phyloP scores from a whole-genome alignment of 108 stramenopile species.

The Skeletonema costatum region DNA sequence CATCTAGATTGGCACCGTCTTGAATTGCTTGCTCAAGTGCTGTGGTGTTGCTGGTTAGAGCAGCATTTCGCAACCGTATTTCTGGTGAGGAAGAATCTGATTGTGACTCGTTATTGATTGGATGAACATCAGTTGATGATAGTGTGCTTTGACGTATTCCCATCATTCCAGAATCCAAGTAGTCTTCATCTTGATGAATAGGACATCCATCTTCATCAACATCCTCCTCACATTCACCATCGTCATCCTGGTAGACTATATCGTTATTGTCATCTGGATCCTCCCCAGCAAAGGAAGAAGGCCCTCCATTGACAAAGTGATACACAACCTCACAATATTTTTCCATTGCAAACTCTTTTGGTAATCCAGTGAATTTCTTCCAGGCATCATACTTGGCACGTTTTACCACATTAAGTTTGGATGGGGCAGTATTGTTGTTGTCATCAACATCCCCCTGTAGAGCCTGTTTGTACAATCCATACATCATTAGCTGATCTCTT shows the following conservation, averaged over 20 bases:
- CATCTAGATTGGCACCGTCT: slow-evolving; percentile 45
- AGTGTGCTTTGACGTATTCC: slow-evolving; percentile 42
- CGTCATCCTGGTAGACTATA: slow-evolving; percentile 39
- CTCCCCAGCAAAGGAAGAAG: slow-evolving; percentile 15
- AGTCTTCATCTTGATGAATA: slow-evolving; percentile 40
- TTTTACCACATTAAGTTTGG: slow-evolving; percentile 62
- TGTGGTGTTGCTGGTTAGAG: slow-evolving; percentile 42
- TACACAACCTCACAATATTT: slow-evolving; percentile 72
- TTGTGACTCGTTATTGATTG: slow-evolving; percentile 16
- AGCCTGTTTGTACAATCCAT: slow-evolving; percentile 91
- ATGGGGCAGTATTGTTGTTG: slow-evolving; percentile 30
- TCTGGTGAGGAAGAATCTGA: slow-evolving; percentile 27
- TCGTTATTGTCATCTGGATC: slow-evolving; percentile 26
- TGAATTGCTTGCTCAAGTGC: slow-evolving; percentile 33
- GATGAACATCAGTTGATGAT: neutral
- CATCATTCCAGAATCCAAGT: slow-evolving; percentile 37
- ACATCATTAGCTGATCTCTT: slow-evolving; percentile 81
- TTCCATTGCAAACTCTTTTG: slow-evolving; percentile 49
- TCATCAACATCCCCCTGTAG: slow-evolving; percentile 67
- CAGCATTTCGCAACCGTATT: slow-evolving; percentile 52
- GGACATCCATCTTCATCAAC: slow-evolving; percentile 61
- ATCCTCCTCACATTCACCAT: slow-evolving; percentile 36
- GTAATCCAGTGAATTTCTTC: slow-evolving; percentile 61
- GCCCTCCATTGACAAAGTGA: slow-evolving; percentile 41
- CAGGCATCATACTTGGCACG: slow-evolving; percentile 74